phyloP scores from a whole-genome alignment of 352 stramenopile genomes.

The Globisporangium nunn region DNA sequence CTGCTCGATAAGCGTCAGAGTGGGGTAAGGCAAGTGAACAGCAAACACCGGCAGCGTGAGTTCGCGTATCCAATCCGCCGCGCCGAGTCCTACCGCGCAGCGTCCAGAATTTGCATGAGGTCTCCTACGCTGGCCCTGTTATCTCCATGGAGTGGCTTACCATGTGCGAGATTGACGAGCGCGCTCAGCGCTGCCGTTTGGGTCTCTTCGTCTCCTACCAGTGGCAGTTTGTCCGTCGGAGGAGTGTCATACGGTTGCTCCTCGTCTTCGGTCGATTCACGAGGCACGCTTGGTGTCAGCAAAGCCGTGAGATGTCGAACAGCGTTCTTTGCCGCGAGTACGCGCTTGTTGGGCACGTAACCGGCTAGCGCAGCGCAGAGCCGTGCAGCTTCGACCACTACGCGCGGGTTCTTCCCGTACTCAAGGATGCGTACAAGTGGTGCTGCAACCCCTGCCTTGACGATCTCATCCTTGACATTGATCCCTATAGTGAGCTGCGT shows the following conservation, averaged over 20 bases:
- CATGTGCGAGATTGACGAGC: constrained; percentile 61
- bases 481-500: background rate
- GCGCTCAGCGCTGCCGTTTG: constrained; percentile 43
- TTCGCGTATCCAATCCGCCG: too few relatives aligned
- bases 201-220: constrained; percentile 28
- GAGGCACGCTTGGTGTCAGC: constrained; percentile 16
- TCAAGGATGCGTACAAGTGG: constrained; percentile 53
- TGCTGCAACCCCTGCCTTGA: constrained; percentile 37
- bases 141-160: constrained; percentile 18
- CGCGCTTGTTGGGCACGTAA: constrained; percentile 56
- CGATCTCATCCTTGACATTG: constrained; percentile 58
- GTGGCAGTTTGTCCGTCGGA: constrained; percentile 27
- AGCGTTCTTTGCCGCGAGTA: constrained; percentile 54
- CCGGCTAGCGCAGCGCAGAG: constrained; percentile 47
- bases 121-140: too few relatives aligned
- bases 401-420: constrained; percentile 32
- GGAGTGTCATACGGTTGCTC: constrained; percentile 10
- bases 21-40: too few relatives aligned
- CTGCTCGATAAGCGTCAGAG: constrained; percentile 12
- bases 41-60: background rate
- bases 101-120: too few relatives aligned
- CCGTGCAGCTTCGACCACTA: constrained; percentile 46
- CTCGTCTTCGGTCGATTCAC: background rate
- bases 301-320: constrained; percentile 41
- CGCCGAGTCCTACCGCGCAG: too few relatives aligned